Evolutionary conservation across 2,329 filamentous ascomycete genomes (phyloP).

Genomic region (Conoideocrella luteorostrata): DNA sequence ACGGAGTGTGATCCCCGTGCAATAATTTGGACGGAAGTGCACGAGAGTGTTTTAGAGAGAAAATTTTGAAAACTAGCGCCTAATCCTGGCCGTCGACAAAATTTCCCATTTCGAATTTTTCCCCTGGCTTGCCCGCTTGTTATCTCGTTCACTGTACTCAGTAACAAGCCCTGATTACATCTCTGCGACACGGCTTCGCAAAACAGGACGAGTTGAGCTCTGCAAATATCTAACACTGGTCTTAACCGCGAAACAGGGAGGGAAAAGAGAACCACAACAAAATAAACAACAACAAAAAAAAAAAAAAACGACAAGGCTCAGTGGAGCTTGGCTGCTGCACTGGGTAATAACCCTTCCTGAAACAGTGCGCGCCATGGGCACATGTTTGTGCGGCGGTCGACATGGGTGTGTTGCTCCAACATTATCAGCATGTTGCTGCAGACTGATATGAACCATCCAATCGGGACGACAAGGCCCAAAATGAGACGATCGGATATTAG

Average conservation of each 20-base stretch:
- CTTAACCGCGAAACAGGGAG: too few species aligned
- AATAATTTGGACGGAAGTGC: not conserved
- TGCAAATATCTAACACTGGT: too few species aligned
- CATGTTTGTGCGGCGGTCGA: not conserved
- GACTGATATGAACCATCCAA: not conserved
- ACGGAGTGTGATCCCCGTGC: not conserved
- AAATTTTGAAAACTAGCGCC: not conserved
- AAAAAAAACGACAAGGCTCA: not conserved
- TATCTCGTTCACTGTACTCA: not conserved
- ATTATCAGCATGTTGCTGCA: not conserved
- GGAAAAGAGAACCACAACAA: not conserved
- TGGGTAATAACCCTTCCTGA: not conserved
- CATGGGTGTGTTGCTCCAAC: not conserved
- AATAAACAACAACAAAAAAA: not conserved
- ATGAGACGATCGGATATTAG: constrained; percentile 3
- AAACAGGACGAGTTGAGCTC: not conserved
- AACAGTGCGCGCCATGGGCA: constrained; percentile 1
- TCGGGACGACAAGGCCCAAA: not conserved
- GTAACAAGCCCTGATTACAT: not conserved
- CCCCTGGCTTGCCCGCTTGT: not conserved
- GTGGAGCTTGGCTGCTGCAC: too few species aligned
- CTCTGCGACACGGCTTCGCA: not conserved
- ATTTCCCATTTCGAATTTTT: not conserved
- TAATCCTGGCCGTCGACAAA: not conserved
- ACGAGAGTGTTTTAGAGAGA: not conserved